phyloP scores from a whole-genome alignment of 805 yeast genomes.

The Tetrapisispora nanseiensis region DNA sequence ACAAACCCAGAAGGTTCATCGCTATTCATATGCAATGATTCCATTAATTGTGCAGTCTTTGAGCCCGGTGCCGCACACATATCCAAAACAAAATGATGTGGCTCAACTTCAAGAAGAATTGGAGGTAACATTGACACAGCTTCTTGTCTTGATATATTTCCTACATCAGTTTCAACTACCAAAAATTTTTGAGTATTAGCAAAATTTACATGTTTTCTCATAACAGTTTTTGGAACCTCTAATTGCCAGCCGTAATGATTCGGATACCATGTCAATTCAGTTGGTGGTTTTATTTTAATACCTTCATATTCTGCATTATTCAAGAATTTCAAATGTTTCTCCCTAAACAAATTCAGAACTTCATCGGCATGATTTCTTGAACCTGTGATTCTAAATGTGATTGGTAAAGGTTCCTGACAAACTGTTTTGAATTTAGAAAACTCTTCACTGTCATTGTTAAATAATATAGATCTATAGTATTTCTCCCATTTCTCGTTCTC shows the following conservation, averaged over 20 bases:
- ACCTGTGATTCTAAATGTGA: constrained; percentile 93
- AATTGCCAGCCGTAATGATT: constrained; percentile 84
- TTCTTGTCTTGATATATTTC: constrained; percentile 91
- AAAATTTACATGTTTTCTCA: constrained; percentile 77
- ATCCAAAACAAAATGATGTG: constrained; percentile 85
- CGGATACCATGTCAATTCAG: constrained; percentile 78
- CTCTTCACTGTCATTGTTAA: constrained; percentile 58
- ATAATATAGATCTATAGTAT: constrained; percentile 60
- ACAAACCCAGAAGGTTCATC: constrained; percentile 77
- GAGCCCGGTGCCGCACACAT: constrained; percentile 99
- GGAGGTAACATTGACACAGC: constrained; percentile 99
- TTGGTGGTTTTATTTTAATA: constrained; percentile 59
- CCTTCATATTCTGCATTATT: constrained; percentile 62
- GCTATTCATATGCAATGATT: constrained; percentile 65
- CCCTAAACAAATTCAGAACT: constrained; percentile 58
- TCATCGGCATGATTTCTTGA: constrained; percentile 76
- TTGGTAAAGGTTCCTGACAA: constrained; percentile 73
- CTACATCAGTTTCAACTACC: constrained; percentile 91
- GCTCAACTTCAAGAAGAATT: constrained; percentile 76
- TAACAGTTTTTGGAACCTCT: constrained; percentile 81
- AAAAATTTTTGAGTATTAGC: constrained; percentile 81
- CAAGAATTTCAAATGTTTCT: constrained; percentile 63
- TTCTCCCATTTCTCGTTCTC: constrained; percentile 81
- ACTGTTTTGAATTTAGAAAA: constrained; percentile 69
- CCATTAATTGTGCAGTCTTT: constrained; percentile 91